Evolutionary conservation across 2,329 filamentous ascomycete species (phyloP).

Genomic region (Aureobasidium sp.): DNA sequence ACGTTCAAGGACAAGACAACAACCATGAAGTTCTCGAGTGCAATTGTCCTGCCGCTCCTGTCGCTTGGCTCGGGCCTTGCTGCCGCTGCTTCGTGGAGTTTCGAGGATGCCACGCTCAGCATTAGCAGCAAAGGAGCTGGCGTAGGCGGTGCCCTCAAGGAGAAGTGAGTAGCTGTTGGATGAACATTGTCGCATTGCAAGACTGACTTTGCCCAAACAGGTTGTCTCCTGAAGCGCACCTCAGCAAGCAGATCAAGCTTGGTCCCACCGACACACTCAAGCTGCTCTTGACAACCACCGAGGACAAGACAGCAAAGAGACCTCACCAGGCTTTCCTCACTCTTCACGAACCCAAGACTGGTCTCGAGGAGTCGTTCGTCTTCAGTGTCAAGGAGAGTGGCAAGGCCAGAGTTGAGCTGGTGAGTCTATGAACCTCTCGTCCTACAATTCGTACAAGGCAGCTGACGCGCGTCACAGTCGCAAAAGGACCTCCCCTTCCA

Average conservation of each 20-base stretch:
- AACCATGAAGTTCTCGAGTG: slow-evolving; percentile 25
- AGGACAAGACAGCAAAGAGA: slow-evolving; percentile 69
- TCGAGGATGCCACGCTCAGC: slow-evolving; percentile 64
- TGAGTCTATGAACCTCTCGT: slow-evolving; percentile 37
- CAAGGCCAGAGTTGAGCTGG: slow-evolving; percentile 77
- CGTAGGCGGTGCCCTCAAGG: slow-evolving; percentile 47
- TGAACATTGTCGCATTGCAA: background rate
- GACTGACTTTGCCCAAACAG: slow-evolving; percentile 26
- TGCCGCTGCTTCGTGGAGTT: slow-evolving; percentile 59
- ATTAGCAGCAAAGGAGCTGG: slow-evolving; percentile 55
- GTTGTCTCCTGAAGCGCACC: slow-evolving; percentile 45
- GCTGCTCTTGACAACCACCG: slow-evolving; percentile 71
- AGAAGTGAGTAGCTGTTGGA: slow-evolving; percentile 40
- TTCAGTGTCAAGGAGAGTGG: slow-evolving; percentile 80
- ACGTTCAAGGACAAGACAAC: background rate
- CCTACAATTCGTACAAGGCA: background rate
- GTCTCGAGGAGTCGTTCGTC: slow-evolving; percentile 80
- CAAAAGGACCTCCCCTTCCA: slow-evolving; percentile 85
- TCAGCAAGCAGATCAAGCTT: slow-evolving; percentile 42
- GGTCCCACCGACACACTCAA: slow-evolving; percentile 64
- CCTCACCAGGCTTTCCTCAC: slow-evolving; percentile 93
- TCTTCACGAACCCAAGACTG: slow-evolving; percentile 64
- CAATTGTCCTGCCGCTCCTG: slow-evolving; percentile 19
- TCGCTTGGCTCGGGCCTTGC: slow-evolving; percentile 28
- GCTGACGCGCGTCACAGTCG: slow-evolving; percentile 49